Evolutionary conservation across 2,329 filamentous ascomycete genomes (phyloP), one percentile per base, ranked within the genome.

Genomic region (Colletotrichum sublineola): DNA sequence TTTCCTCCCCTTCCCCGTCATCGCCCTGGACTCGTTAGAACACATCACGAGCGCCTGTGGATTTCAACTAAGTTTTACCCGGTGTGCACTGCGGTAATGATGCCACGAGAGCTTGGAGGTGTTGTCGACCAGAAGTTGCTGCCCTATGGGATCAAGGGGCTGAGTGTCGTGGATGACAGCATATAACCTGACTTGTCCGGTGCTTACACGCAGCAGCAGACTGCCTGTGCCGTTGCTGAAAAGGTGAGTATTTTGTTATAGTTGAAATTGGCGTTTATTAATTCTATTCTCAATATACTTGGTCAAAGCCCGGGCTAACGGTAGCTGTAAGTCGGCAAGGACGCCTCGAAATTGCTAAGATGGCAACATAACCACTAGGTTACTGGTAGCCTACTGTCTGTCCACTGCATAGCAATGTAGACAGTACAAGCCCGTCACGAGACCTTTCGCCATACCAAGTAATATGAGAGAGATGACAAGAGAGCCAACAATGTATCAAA

Each of bases 121-220:
- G 24, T 24, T 24, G 24, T 24, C 24, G 24, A 24, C 24, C 24
- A 24, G 24, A 24, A 68, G n/a, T 68, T 76, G 6, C n/a, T 71
- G 55, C 74, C 75, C 14, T 69, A 75, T 29, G 68, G 74, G 5
- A 48, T 74, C 1, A 38, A 63, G 61, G 63, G 55, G 36, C 31
- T 68, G 40, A 67, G 72, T 29, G 72, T 76, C n/a, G 66, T 72
- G 6, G 63, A 73, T 63, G 75, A 66, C 18, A 74, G 74, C 18
- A 64, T 75, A 36, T 68, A 73, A 72, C 74, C 73, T 31, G 66
- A 68, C n/a, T 52, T 76, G 33, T 64, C 75, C 18, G 68, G 71
- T 0, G 74, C 67, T 9, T 74, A 75, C 44, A 75, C 74, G 42
- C 74, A 76, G 63, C 75, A 75, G 63, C 75, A 75, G 67, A 71